These are phyloP conservation scores for Camellia sinensis DNA, from an alignment of 148 eudicot genomes.

Conservation along the genomic window DNA sequence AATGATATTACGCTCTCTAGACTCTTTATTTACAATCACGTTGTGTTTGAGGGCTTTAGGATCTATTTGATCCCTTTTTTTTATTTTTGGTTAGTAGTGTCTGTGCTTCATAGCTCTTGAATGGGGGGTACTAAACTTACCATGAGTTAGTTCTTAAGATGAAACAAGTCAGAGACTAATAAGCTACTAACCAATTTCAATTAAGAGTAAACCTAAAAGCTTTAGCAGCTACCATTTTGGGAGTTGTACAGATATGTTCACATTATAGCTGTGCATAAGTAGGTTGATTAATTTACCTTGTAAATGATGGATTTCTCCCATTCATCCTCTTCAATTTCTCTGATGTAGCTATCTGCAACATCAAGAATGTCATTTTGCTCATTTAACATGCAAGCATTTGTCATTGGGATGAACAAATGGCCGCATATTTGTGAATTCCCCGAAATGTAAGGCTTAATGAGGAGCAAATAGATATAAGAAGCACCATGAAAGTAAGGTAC, in stretches of 20 bases:
- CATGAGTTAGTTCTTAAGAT: not conserved
- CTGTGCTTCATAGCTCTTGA: too few relatives aligned
- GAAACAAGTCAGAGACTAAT: not conserved
- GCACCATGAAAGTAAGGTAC: slow-evolving; percentile 26
- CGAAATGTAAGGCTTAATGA: slow-evolving; percentile 14
- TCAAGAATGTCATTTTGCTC: slow-evolving; percentile 4
- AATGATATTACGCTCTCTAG: too few relatives aligned
- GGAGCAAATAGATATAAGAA: slow-evolving; percentile 16
- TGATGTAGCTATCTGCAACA: not conserved
- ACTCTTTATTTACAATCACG: too few relatives aligned
- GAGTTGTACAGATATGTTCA: not conserved
- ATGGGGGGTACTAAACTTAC: too few relatives aligned
- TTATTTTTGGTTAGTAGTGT: too few relatives aligned
- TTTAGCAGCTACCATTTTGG: not conserved
- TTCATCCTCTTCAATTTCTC: not conserved
- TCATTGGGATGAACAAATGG: not conserved
- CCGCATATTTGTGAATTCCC: not conserved
- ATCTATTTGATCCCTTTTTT: too few relatives aligned
- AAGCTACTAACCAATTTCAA: not conserved
- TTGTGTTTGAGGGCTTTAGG: too few relatives aligned
- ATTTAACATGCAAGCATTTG: not conserved
- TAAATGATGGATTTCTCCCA: not conserved
- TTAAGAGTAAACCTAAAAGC: not conserved
- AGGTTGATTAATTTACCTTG: slow-evolving; percentile 14
- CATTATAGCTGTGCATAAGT: not conserved